Evolutionary conservation across 1,284 basidiomycete species (phyloP).

Genomic region (Cystobasidium slooffiae): DNA sequence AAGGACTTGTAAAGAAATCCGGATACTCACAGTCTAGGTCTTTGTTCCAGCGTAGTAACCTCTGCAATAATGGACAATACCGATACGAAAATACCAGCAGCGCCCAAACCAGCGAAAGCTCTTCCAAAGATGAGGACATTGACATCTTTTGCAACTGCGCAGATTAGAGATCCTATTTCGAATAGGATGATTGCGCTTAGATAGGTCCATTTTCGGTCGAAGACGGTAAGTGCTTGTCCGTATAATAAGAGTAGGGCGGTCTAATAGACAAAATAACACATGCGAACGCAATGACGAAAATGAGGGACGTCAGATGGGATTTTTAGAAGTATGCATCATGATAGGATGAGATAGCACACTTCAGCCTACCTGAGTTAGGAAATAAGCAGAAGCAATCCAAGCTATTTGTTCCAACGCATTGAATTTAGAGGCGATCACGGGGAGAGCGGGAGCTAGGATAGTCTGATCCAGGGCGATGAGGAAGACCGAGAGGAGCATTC

Average conservation of each 20-base stretch:
- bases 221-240: constrained; percentile 59
- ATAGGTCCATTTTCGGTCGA: constrained; percentile 59
- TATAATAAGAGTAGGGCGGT: constrained; percentile 55
- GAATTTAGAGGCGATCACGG: constrained; percentile 59
- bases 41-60: constrained; percentile 58
- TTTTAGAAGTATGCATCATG: not conserved
- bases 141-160: constrained; percentile 60
- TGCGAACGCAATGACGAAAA: not conserved
- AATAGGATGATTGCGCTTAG: constrained; percentile 61
- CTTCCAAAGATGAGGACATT: constrained; percentile 61
- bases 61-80: constrained; percentile 60
- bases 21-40: constrained; percentile 59
- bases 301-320: not conserved
- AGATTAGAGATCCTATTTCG: constrained; percentile 62
- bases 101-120: constrained; percentile 62
- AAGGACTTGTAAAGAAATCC: too few relatives aligned
- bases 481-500: constrained; percentile 52
- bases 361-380: constrained; percentile 13
- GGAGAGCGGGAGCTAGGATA: constrained; percentile 51
- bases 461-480: constrained; percentile 58
- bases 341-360: not conserved
- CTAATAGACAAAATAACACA: not conserved
- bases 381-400: constrained; percentile 53
- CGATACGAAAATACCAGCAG: constrained; percentile 59
- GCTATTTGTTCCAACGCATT: constrained; percentile 59